Conservation (phyloP, 345 rosid genomes). For the Camelina neglecta region DNA sequence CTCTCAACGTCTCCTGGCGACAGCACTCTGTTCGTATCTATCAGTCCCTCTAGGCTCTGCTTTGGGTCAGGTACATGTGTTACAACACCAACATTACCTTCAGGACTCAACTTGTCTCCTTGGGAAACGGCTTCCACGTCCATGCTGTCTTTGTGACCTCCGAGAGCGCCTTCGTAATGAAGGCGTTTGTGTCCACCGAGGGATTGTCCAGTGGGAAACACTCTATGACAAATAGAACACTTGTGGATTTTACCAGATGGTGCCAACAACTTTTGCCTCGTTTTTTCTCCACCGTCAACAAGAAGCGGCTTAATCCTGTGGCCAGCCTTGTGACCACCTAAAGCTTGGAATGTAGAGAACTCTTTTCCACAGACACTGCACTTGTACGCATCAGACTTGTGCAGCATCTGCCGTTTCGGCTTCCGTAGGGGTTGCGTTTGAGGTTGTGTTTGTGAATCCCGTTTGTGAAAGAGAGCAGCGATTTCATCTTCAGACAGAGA, state of each 20-base stretch:
- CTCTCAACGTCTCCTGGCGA: slow-evolving; percentile 54
- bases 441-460: slow-evolving; percentile 43
- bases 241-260: slow-evolving; percentile 57
- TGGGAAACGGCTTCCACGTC: not conserved
- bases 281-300: slow-evolving; percentile 21
- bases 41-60: not conserved
- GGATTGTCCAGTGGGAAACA: slow-evolving; percentile 80
- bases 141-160: not conserved
- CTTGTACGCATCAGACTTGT: slow-evolving; percentile 43
- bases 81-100: not conserved
- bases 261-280: slow-evolving; percentile 10
- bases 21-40: slow-evolving; percentile 59
- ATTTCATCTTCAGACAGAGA: slow-evolving; percentile 50
- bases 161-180: slow-evolving; percentile 62
- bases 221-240: slow-evolving; percentile 74
- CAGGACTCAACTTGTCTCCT: slow-evolving; percentile 39
- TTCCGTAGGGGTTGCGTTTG: slow-evolving; percentile 47
- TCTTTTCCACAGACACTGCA: slow-evolving; percentile 74
- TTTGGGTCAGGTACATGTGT: not conserved
- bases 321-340: slow-evolving; percentile 96
- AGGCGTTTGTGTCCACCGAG: slow-evolving; percentile 90
- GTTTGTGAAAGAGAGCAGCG: slow-evolving; percentile 46
- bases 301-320: slow-evolving; percentile 60
- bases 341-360: slow-evolving; percentile 80
- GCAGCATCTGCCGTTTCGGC: not conserved